Evolutionary conservation across 2,329 filamentous ascomycete species (phyloP).

Genomic region (Pestalotiopsis sp.): DNA sequence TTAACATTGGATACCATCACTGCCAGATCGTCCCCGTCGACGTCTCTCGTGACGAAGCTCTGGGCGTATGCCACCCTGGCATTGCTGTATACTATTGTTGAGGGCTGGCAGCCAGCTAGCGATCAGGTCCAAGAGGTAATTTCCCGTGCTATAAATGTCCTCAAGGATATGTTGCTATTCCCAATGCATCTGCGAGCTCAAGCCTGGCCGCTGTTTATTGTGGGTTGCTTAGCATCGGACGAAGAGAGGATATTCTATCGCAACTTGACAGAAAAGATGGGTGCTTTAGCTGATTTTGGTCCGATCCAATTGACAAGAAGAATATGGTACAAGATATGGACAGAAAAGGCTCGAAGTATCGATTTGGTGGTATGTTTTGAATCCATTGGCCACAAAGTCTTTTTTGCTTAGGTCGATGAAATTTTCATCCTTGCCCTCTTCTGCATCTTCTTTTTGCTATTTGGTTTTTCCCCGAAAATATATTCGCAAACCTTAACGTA

Average conservation of each 20-base stretch:
- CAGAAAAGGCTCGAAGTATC: neutral
- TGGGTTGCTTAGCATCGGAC: constrained; percentile 27
- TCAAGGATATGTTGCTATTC: constrained; percentile 20
- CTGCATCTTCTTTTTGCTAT: too few relatives aligned
- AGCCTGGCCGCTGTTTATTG: constrained; percentile 29
- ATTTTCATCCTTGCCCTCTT: too few relatives aligned
- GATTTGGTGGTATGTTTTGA: neutral
- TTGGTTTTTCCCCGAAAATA: too few relatives aligned
- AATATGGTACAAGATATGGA: neutral
- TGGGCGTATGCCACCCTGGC: constrained; percentile 29
- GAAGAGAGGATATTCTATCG: neutral
- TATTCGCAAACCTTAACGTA: too few relatives aligned
- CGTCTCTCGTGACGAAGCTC: constrained; percentile 23
- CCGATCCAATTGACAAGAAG: neutral
- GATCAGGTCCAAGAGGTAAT: constrained; percentile 20
- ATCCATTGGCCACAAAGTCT: neutral
- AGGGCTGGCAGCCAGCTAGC: constrained; percentile 23
- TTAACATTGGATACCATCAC: constrained; percentile 13
- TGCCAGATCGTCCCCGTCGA: constrained; percentile 14
- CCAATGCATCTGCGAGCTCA: constrained; percentile 26
- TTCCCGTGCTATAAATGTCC: constrained; percentile 19
- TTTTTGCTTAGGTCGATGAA: neutral
- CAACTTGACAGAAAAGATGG: neutral
- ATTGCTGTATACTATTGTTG: constrained; percentile 25
- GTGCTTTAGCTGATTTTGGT: neutral